Percentiles rank a stretch among this genome's conserved stretches.
Evolutionary conservation across 495 filamentous ascomycete species (phyloP).

Genomic region (Clavariopsis aquatica): DNA sequence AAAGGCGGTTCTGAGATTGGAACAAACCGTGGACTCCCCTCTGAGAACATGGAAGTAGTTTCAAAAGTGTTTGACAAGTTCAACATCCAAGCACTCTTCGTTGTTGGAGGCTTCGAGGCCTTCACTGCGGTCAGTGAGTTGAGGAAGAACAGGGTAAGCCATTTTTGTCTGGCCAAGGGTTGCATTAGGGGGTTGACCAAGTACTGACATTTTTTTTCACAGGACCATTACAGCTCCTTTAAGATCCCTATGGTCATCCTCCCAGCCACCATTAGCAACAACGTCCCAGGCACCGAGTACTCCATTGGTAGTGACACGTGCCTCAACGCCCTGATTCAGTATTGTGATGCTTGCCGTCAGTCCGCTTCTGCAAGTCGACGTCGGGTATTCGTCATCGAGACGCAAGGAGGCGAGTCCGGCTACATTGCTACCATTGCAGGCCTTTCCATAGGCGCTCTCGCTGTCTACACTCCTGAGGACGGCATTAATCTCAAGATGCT

Average conservation of each 20-base stretch:
- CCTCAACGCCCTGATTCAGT: conserved; percentile 90
- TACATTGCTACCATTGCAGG: conserved; percentile 89
- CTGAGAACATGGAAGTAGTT: conserved; percentile 77
- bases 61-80: conserved; percentile 83
- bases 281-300: conserved; percentile 97
- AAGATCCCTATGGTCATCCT: conserved; percentile 91
- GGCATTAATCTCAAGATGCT: conserved; percentile 94
- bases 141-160: conserved; percentile 54
- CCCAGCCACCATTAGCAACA: conserved; percentile 98
- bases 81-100: conserved; percentile 85
- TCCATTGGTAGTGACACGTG: conserved; percentile 96
- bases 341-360: conserved; percentile 97
- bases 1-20: conserved; percentile 97
- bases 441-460: conserved; percentile 84
- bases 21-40: conserved; percentile 89
- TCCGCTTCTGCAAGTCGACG: conserved; percentile 90
- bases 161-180: neutral
- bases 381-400: conserved; percentile 95
- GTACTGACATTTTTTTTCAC: conserved; percentile 49
- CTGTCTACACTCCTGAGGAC: conserved; percentile 97
- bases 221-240: conserved; percentile 75
- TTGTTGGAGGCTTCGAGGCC: conserved; percentile 95
- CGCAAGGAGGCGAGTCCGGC: conserved; percentile 91
- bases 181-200: neutral
- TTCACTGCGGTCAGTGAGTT: conserved; percentile 90